Percentiles rank a stretch among this genome's conserved stretches.
phyloP scores from a whole-genome alignment of 1,284 basidiomycete genomes.

The Apiotrichum akiyoshidainum region DNA sequence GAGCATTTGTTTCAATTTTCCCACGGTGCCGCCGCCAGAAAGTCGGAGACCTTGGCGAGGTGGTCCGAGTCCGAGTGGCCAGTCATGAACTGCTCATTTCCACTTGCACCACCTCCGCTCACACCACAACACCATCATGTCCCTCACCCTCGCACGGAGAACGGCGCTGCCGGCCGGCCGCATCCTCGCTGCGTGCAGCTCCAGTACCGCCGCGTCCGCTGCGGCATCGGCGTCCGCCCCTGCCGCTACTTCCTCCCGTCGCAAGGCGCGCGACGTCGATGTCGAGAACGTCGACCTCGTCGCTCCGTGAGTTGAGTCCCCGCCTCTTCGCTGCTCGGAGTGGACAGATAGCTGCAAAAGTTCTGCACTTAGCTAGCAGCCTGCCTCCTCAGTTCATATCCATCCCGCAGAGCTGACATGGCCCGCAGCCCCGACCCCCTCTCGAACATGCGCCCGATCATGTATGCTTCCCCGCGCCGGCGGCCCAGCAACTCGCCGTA shows the following conservation, averaged over 20 bases:
- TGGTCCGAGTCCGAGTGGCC: no score
- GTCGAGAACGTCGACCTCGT: conserved; percentile 36
- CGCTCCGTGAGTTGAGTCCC: conserved; percentile 45
- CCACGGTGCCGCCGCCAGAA: no score
- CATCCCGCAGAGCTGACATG: not conserved
- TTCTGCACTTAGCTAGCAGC: not conserved
- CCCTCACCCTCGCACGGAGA: not conserved
- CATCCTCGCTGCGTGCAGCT: not conserved
- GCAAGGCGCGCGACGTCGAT: not conserved
- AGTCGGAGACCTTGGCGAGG: no score
- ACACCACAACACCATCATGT: not conserved
- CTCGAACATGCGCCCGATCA: conserved; percentile 47
- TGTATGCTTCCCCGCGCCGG: conserved; percentile 37
- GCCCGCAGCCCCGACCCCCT: conserved; percentile 40
- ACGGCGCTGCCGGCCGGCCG: not conserved
- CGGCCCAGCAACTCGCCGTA: conserved; percentile 40
- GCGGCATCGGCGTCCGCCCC: conserved; percentile 7
- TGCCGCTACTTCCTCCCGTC: not conserved
- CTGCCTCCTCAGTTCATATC: not conserved
- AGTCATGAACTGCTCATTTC: no score
- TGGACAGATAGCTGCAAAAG: no score
- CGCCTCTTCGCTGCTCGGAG: not conserved
- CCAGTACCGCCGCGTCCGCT: not conserved
- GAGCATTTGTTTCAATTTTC: no score
- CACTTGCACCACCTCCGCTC: not conserved